Percentiles rank a stretch among this genome's conserved stretches.
Conservation (phyloP, 257 asterid species). For the Solanum appendiculatum region DNA sequence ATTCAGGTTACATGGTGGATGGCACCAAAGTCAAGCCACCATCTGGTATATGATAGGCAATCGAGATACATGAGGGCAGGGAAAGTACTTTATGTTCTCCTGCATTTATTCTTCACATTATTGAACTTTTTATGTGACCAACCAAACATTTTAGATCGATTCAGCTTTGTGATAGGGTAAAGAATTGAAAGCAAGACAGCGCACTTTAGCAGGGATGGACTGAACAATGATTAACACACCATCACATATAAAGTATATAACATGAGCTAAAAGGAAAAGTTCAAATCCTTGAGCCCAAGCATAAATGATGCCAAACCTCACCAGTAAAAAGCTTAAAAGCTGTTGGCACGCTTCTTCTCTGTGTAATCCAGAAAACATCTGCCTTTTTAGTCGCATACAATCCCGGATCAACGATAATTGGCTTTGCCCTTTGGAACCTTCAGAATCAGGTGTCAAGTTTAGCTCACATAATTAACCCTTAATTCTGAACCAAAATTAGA, state of each 20-base stretch:
- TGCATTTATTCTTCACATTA: neutral
- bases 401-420: constrained; percentile 87
- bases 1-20: neutral
- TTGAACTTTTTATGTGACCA: neutral
- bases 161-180: neutral
- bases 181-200: neutral
- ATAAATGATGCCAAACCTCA: constrained; percentile 16
- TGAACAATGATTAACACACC: neutral
- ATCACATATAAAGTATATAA: neutral
- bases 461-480: neutral
- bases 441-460: neutral
- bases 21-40: neutral
- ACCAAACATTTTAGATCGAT: neutral
- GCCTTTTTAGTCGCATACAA: constrained; percentile 71
- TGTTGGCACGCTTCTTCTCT: constrained; percentile 91
- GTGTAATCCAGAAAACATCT: constrained; percentile 96
- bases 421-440: constrained; percentile 93
- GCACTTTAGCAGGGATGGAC: neutral
- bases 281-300: neutral
- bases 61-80: neutral
- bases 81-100: neutral
- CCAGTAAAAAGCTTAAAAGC: constrained; percentile 96
- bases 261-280: neutral
- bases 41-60: neutral
- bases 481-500: neutral